Base-by-base conservation (phyloP, 148 eudicot species). In the Selenicereus undatus region DNA sequence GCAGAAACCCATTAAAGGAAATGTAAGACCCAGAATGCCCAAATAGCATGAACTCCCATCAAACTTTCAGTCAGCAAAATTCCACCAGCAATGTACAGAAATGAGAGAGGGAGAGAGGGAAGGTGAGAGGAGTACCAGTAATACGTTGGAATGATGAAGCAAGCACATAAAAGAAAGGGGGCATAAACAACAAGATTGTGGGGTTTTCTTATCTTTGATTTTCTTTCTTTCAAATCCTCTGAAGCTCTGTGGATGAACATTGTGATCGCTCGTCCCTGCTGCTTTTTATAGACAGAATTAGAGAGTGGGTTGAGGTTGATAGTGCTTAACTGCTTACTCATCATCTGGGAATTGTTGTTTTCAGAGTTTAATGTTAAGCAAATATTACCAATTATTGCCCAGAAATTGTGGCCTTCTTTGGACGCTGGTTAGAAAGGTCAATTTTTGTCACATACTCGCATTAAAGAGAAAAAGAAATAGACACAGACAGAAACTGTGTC, bases 1-100 rank as follows among this genome's bases (percentile, higher is more conserved):
- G 62, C 80, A 30, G 70, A 78, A 79, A 83, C 73, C 84, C 80
- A 81, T 39, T 45, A 77, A 58, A 77, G 20, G 54, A 74, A 81
- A 48, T 8, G 52, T 69, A 83, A 81, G 66, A 71, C 58, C 83
- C 79, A 86, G 52, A 58, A 64, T 39, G 35, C 58, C 80, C 74
- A 71, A 21, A 17, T 71, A 78, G 36, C n/a, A 43, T 29, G 73
- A 75, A 71, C 52, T 8, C 13, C 52, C 12, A 11, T 48, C 52
- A 48, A 48, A 2, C 52, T 48, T 69, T 75, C 66, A 65, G 35
- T 32, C 60, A 26, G 26, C 76, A 75, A 30, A 1, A 30, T 14
- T 16, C 2, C 62, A 16, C 5, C 14, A 12, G 18, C 18, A 17
- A 52, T 12, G 18, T 12, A 52, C 17, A 52, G 14, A 52, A 17